Percentiles rank a stretch among this genome's conserved stretches.
These are phyloP conservation scores for Podospora australis DNA, from an alignment of 495 filamentous ascomycete genomes.

Conservation along the genomic window DNA sequence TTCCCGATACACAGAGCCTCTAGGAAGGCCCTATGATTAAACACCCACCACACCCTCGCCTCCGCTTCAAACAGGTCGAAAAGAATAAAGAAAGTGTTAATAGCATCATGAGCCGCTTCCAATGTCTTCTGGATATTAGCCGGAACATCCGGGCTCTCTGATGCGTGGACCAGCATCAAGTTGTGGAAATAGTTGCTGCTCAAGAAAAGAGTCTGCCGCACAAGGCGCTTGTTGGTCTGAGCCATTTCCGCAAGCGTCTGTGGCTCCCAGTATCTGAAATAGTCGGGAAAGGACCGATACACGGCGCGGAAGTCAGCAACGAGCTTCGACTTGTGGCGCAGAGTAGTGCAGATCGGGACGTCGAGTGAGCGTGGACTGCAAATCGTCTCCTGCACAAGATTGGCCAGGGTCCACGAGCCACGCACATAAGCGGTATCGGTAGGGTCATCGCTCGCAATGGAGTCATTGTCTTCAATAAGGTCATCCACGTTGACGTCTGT, in stretches of 20 bases:
- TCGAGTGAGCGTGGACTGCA: conserved; percentile 60
- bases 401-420: conserved; percentile 65
- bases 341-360: conserved; percentile 53
- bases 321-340: conserved; percentile 53
- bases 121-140: conserved; percentile 60
- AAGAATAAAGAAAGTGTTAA: conserved; percentile 59
- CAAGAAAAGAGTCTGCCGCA: conserved; percentile 62
- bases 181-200: conserved; percentile 69
- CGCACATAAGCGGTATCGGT: conserved; percentile 62
- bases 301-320: conserved; percentile 55
- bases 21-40: conserved; percentile 65
- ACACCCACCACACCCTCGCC: conserved; percentile 70
- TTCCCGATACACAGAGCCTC: conserved; percentile 53
- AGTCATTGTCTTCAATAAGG: conserved; percentile 45
- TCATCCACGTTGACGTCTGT: conserved; percentile 64
- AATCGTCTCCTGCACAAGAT: conserved; percentile 62
- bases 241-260: conserved; percentile 45
- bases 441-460: conserved; percentile 42
- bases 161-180: conserved; percentile 61
- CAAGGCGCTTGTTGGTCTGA: conserved; percentile 48
- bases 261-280: conserved; percentile 56
- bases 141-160: conserved; percentile 52
- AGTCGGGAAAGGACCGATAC: conserved; percentile 55
- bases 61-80: conserved; percentile 56
- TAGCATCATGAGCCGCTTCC: conserved; percentile 60